phyloP scores from a whole-genome alignment of 345 rosid genomes.

The Cardamine resedifolia region DNA sequence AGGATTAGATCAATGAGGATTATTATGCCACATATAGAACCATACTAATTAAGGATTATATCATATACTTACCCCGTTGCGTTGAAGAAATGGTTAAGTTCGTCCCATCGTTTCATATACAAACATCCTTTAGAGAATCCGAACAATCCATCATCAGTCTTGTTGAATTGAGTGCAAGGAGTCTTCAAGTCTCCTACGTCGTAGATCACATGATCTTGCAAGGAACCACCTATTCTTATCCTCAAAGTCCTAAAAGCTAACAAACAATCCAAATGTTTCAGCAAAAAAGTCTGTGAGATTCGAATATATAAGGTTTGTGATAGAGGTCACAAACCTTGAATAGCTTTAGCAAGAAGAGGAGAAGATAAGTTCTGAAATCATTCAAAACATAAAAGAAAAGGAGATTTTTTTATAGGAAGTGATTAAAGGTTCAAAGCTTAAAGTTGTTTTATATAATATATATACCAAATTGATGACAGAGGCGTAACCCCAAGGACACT shows the following conservation, averaged over 20 bases:
- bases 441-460: not conserved
- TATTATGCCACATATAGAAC: not conserved
- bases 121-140: slow-evolving; percentile 92
- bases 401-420: not conserved
- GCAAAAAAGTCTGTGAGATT: not conserved
- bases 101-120: slow-evolving; percentile 89
- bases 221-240: slow-evolving; percentile 91
- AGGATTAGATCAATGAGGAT: not conserved
- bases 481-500: slow-evolving; percentile 86
- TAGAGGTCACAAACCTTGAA: slow-evolving; percentile 56
- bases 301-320: not conserved
- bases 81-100: slow-evolving; percentile 60
- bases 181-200: slow-evolving; percentile 57
- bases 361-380: slow-evolving; percentile 69
- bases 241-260: slow-evolving; percentile 76
- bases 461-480: slow-evolving; percentile 73
- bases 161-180: slow-evolving; percentile 76
- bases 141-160: slow-evolving; percentile 61
- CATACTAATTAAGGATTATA: not conserved
- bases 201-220: slow-evolving; percentile 91
- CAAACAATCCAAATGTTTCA: slow-evolving; percentile 19
- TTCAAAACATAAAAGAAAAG: slow-evolving; percentile 12
- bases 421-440: not conserved
- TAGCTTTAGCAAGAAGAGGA: slow-evolving; percentile 75
- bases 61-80: slow-evolving; percentile 57